Conservation (phyloP, 345 rosid genomes). For the Aurinia saxatilis region DNA sequence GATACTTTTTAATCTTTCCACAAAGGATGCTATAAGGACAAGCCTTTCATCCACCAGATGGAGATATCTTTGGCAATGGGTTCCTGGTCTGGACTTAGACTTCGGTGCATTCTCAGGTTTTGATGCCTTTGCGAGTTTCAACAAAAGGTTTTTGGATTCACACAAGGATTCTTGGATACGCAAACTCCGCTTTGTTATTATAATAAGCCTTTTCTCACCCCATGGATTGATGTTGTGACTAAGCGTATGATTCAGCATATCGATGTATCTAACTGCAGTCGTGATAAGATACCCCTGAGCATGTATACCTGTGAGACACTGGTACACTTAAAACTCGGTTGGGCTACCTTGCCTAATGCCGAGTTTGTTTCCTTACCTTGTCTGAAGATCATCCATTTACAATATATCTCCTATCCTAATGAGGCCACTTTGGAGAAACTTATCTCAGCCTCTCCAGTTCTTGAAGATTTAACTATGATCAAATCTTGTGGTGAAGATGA, state of each 20-base stretch:
- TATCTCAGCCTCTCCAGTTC: too few relatives aligned
- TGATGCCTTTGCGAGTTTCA: background rate
- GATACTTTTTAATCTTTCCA: too few relatives aligned
- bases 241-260: background rate
- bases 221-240: background rate
- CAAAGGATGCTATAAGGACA: too few relatives aligned
- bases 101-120: background rate
- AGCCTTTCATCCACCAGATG: background rate
- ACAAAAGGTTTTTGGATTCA: background rate
- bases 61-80: background rate
- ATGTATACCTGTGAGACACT: background rate
- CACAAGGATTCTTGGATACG: background rate
- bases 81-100: background rate
- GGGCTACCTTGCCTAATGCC: background rate
- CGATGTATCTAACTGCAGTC: background rate
- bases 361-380: background rate
- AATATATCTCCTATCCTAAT: too few relatives aligned
- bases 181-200: background rate
- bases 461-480: too few relatives aligned
- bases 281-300: background rate
- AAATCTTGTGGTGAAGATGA: too few relatives aligned
- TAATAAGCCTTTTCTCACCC: background rate
- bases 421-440: background rate
- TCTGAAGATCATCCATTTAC: background rate
- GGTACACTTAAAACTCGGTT: background rate